Percentiles rank a stretch among this genome's conserved stretches.
Evolutionary conservation across 768 basidiomycete species (phyloP).

Genomic region (Pleurotus giganteus): DNA sequence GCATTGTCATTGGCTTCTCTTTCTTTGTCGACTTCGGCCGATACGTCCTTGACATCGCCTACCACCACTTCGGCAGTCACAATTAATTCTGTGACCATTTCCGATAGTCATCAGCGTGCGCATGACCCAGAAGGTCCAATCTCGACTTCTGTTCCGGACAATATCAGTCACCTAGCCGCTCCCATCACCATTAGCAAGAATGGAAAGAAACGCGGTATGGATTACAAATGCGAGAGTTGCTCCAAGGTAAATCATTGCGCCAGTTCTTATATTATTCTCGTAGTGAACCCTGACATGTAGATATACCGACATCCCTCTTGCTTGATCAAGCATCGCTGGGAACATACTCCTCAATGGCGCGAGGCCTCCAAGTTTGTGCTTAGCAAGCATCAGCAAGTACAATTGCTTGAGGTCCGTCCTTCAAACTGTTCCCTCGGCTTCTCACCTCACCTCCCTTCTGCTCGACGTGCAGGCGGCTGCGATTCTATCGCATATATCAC

Average conservation of each 20-base stretch:
- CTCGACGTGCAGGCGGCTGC: conserved; percentile 70
- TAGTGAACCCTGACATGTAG: conserved; percentile 29
- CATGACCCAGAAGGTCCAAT: conserved; percentile 1
- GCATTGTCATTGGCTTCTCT: conserved; percentile 44
- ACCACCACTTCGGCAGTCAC: conserved; percentile 20
- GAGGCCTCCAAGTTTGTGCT: conserved; percentile 87
- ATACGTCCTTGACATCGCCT: conserved; percentile 14
- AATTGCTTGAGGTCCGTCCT: conserved; percentile 79
- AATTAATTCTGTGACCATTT: conserved; percentile 34
- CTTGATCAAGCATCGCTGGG: conserved; percentile 97
- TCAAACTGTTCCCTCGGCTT: neutral
- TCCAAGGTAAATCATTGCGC: conserved; percentile 63
- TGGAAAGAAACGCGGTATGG: conserved; percentile 78
- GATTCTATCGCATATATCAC: conserved; percentile 85
- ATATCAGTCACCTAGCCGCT: conserved; percentile 10
- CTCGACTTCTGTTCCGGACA: conserved; percentile 12
- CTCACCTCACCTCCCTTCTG: conserved; percentile 2
- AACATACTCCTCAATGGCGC: conserved; percentile 95
- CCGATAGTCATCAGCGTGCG: neutral
- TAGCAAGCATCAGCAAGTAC: conserved; percentile 97
- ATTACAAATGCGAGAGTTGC: conserved; percentile 92
- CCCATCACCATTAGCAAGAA: conserved; percentile 30
- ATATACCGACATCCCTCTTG: conserved; percentile 92
- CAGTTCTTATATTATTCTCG: neutral
- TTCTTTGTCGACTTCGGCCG: conserved; percentile 32